Evolutionary conservation across 129 eudicot genomes (phyloP).

Genomic region (Tagetes erecta): DNA sequence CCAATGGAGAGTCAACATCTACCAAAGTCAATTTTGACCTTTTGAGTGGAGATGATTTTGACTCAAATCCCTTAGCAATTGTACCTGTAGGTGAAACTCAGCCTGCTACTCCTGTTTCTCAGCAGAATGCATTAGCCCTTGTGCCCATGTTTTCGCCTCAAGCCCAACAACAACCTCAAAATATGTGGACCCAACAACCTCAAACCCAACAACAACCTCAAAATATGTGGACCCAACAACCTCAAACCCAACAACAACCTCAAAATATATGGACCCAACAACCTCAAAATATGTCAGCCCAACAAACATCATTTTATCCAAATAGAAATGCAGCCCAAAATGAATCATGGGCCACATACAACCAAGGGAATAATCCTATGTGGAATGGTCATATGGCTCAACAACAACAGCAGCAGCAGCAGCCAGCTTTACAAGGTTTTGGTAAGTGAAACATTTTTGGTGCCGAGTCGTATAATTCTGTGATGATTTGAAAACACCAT

Average conservation of each 20-base stretch:
- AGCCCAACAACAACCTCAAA: constrained; percentile 52
- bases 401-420: constrained; percentile 50
- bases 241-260: constrained; percentile 21
- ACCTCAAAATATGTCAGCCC: constrained; percentile 45
- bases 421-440: constrained; percentile 52
- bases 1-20: constrained; percentile 48
- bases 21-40: constrained; percentile 61
- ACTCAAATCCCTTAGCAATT: constrained; percentile 59
- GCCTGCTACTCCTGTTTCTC: constrained; percentile 55
- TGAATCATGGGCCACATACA: constrained; percentile 40
- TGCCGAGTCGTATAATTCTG: not conserved
- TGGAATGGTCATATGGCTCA: constrained; percentile 65
- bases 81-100: constrained; percentile 71
- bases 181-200: constrained; percentile 41
- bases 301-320: constrained; percentile 45
- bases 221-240: constrained; percentile 42
- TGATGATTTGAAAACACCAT: not conserved
- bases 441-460: constrained; percentile 38
- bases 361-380: constrained; percentile 22
- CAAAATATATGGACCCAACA: constrained; percentile 25
- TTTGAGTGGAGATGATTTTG: constrained; percentile 80
- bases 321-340: constrained; percentile 50
- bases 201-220: constrained; percentile 31
- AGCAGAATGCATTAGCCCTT: constrained; percentile 75
- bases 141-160: constrained; percentile 67